Base-by-base conservation (phyloP, 192 early-diverging fungal species). In the Coemansia sp. region DNA sequence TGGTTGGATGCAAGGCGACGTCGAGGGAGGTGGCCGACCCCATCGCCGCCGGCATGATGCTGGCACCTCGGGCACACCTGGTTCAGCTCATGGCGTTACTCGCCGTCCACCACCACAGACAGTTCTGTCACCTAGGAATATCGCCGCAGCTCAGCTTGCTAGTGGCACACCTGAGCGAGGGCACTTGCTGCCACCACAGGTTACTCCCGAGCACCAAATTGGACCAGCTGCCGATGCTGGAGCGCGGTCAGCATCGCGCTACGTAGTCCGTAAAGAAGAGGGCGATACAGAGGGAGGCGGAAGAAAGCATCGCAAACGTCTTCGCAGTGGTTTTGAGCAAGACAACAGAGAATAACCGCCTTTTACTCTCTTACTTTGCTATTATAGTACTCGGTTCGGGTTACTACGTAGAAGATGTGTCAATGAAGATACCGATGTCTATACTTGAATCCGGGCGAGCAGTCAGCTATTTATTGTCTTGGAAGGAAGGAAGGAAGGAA, bases 181-280 rank as follows among this genome's bases (percentile, higher is more conserved):
- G 3, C 33, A 17, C 7, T 36, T 70, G 41, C 37, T 31, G 33
- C 63, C 41, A 24, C 48, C 67, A 1, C 73, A 80, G 29, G 53
- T 70, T 19, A 80, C 78, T 13, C 78, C 78, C 2, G 73, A 80
- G 40, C 72, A 80, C 59, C 78, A 80, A 59, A 63, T 72, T 31
- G 78, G 78, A 16, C 48, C 60, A 3, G 44, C 69, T 9, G 73
- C 78, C 0, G 78, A 75, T 51, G 41, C 51, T 6, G 42, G 69
- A 8, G 66, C 69, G 31, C 62, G 44, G 19, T 75, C 78, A 19
- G 65, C 69, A 16, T 75, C 78, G 36, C 72, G 78, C 5, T 80
- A 80, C 34, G 69, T 80, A 40, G 34, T 33, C 11, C 63, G 69
- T 36, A 80, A 75, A 36, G 78, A 80, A 8, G 62, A 75, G 13